Evolutionary conservation across 306 rosid genomes (phyloP), one percentile per base, ranked within the genome.

Genomic region (Comarum palustre): DNA sequence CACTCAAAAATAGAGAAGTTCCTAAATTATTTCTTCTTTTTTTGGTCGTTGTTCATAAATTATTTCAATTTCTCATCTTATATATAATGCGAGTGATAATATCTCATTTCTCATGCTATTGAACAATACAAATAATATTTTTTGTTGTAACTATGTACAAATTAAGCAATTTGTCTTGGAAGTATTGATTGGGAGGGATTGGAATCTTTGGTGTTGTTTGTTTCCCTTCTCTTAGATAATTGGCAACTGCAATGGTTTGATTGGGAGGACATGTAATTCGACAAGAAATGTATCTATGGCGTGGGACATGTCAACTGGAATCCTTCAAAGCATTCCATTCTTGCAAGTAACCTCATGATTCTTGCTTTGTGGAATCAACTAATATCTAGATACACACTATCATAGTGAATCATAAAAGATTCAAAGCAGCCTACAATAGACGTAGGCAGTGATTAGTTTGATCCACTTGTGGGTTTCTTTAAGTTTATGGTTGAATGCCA

Each of bases 261-360:
- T 73, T 45, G 57, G 62, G 72, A 15, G 55, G 54, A 19, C 27
- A 64, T 42, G 36, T 1, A 65, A 76, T 15, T 69, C 16, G 76
- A 77, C 76, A 68, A 73, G 79, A 62, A 81, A 73, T 47, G 79
- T 42, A 77, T 68, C 75, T 32, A 25, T 29, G 25, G 25, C 20
- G 58, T 60, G 73, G 73, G 77, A 61, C 72, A 61, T 32, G 38
- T 10, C 12, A 64, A 45, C 61, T 19, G 20, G 65, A 54, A 67
- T 54, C 74, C 24, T 43, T 81, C n/a, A 22, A 73, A 67, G 82
- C 66, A 69, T 74, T 63, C 82, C 82, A 29, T 19, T n/a, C 34
- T 29, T 81, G 32, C 77, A 81, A 77, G 74, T 62, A 54, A 77
- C 52, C 48, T 66, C 55, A 38, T 22, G 15, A 25, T 24, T 69